phyloP scores from a whole-genome alignment of 768 basidiomycete species.

The Crassisporium funariophilum region DNA sequence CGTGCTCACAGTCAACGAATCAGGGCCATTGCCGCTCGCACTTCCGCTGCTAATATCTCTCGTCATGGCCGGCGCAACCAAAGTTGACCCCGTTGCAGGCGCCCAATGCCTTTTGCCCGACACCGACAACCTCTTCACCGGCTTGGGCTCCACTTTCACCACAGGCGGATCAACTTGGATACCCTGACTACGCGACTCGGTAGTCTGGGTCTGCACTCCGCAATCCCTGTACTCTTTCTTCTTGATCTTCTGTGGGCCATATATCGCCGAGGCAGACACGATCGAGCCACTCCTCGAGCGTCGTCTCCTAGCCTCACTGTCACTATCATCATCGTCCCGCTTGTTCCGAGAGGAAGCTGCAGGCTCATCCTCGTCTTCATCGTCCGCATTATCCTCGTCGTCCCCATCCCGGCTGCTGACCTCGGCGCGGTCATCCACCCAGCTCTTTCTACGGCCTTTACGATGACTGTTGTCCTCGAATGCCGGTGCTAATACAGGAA shows the following conservation, averaged over 20 bases:
- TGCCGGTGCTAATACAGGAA: conserved; percentile 45
- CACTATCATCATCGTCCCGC: conserved; percentile 39
- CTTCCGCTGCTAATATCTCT: conserved; percentile 24
- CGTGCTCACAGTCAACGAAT: too few relatives aligned
- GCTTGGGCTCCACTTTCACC: conserved; percentile 7
- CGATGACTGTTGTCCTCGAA: conserved; percentile 49
- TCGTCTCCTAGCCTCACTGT: conserved; percentile 32
- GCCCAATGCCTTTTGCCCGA: conserved; percentile 30
- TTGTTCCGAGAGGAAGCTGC: conserved; percentile 26
- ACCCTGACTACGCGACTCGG: conserved; percentile 53
- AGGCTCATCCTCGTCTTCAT: conserved; percentile 50
- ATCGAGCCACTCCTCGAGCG: conserved; percentile 40
- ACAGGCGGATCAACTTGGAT: conserved; percentile 55
- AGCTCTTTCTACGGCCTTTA: conserved; percentile 38
- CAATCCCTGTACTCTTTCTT: conserved; percentile 62
- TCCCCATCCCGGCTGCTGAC: conserved; percentile 81
- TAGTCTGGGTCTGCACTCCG: conserved; percentile 70
- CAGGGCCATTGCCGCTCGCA: conserved; percentile 16
- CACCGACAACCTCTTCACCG: conserved; percentile 18
- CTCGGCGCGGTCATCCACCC: conserved; percentile 61
- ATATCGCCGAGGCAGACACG: conserved; percentile 34
- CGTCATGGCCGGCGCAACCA: conserved; percentile 23
- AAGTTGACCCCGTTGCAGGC: conserved; percentile 25
- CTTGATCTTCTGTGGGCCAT: conserved; percentile 40
- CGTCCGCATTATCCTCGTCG: conserved; percentile 74